Conservation (phyloP, 164 flowering plant species). For the Tinospora cordifolia region DNA sequence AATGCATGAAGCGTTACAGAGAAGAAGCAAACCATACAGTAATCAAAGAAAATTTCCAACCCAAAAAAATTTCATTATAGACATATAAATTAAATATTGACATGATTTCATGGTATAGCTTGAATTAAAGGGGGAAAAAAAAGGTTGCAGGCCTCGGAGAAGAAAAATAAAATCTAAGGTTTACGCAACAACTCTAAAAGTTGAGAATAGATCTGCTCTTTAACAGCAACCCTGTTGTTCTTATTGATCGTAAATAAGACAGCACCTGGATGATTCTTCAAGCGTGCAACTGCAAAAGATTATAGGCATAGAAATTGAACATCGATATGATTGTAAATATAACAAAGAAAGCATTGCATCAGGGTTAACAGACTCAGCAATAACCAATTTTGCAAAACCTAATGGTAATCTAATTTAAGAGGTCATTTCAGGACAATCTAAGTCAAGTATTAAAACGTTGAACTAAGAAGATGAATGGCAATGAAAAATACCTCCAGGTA, state of each 20-base stretch:
- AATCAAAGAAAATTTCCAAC: too few relatives aligned
- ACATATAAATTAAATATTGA: too few relatives aligned
- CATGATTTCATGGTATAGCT: too few relatives aligned
- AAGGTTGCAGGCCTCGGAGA: too few relatives aligned
- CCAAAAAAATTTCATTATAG: too few relatives aligned
- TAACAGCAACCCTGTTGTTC: slow-evolving; percentile 45
- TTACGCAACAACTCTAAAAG: slow-evolving; percentile 31
- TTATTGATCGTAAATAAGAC: slow-evolving; percentile 40
- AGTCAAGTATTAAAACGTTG: not conserved
- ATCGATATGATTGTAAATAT: too few relatives aligned
- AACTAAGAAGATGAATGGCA: not conserved
- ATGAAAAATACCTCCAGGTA: slow-evolving; percentile 65
- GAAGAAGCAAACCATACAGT: too few relatives aligned
- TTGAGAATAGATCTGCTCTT: slow-evolving; percentile 40
- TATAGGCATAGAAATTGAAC: too few relatives aligned
- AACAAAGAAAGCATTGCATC: not conserved
- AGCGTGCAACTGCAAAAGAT: slow-evolving; percentile 52
- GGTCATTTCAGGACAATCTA: too few relatives aligned
- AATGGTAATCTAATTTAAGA: not conserved
- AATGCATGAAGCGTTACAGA: too few relatives aligned
- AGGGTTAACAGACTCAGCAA: not conserved
- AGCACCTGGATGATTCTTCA: slow-evolving; percentile 72
- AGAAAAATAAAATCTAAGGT: not conserved
- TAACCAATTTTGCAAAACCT: not conserved
- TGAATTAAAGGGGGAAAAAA: too few relatives aligned